Percentiles rank a stretch among this genome's conserved stretches.
These are phyloP conservation scores for Calonectria naviculata DNA, from an alignment of 2,329 filamentous ascomycete genomes.

Conservation along the genomic window DNA sequence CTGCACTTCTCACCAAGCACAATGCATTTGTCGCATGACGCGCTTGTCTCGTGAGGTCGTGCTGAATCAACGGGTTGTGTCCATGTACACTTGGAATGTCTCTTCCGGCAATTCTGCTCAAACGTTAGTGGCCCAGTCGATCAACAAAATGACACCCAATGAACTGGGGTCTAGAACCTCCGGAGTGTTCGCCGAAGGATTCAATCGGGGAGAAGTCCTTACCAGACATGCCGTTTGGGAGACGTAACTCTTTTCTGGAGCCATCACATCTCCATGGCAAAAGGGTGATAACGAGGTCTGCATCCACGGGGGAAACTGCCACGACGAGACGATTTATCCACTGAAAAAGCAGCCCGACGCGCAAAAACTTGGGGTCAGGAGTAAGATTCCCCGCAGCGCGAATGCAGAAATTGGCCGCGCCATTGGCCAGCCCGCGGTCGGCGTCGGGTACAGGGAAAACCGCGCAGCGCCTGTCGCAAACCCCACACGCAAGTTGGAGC, in stretches of 20 bases:
- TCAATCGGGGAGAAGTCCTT: background rate
- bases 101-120: constrained; percentile 21
- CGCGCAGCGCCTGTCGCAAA: background rate
- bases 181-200: background rate
- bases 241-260: constrained; percentile 13
- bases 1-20: constrained; percentile 22
- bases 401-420: constrained; percentile 1
- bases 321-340: constrained; percentile 12
- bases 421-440: background rate
- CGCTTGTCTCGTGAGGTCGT: constrained; percentile 18
- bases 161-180: background rate
- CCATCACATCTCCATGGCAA: constrained; percentile 16
- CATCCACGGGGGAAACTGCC: constrained; percentile 9
- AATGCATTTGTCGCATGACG: constrained; percentile 22
- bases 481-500: background rate
- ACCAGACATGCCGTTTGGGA: constrained; percentile 20
- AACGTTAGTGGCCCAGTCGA: background rate
- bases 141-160: background rate
- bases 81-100: constrained; percentile 25
- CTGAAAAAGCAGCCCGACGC: background rate
- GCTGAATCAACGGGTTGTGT: background rate
- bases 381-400: constrained; percentile 17
- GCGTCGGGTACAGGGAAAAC: background rate
- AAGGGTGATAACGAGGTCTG: background rate
- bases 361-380: constrained; percentile 6